A percentile compares a stretch with the other conserved stretches of the same genome.
These are phyloP conservation scores for Brassica juncea DNA, from an alignment of 345 rosid genomes.

Conservation along the genomic window DNA sequence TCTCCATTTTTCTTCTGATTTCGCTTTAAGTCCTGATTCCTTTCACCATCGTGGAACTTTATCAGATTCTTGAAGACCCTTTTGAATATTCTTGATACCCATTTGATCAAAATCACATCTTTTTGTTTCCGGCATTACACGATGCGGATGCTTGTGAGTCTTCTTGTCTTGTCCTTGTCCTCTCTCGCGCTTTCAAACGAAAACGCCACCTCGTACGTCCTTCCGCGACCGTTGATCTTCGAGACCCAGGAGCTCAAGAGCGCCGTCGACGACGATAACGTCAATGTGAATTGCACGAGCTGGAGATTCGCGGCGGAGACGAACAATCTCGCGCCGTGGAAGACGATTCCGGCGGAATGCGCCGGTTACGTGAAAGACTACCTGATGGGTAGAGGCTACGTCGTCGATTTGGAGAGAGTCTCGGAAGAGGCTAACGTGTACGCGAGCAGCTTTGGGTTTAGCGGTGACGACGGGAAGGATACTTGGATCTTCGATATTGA, in stretches of 20 bases:
- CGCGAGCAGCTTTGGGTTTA: constrained; percentile 55
- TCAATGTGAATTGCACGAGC: constrained; percentile 63
- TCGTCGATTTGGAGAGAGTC: constrained; percentile 60
- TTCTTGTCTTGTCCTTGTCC: constrained; percentile 40
- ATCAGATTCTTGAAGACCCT: constrained; percentile 21
- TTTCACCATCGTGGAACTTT: neutral
- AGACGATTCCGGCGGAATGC: constrained; percentile 65
- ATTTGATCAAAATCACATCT: neutral
- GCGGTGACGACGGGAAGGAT: constrained; percentile 59
- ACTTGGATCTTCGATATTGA: constrained; percentile 88
- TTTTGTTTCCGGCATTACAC: neutral
- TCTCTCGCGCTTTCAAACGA: constrained; percentile 47
- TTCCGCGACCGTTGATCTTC: constrained; percentile 66
- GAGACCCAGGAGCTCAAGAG: constrained; percentile 42
- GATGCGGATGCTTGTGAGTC: constrained; percentile 45
- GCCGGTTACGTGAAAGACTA: constrained; percentile 59
- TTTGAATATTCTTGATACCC: neutral
- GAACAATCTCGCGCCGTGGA: constrained; percentile 80
- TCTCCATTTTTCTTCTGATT: neutral
- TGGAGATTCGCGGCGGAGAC: constrained; percentile 90
- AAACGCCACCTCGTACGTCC: constrained; percentile 34
- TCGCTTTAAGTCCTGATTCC: neutral
- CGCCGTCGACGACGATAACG: constrained; percentile 38
- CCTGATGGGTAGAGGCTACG: constrained; percentile 56
- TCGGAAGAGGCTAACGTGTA: constrained; percentile 58